Evolutionary conservation across 1,284 basidiomycete species (phyloP).

Genomic region (Marasmius fiardii): DNA sequence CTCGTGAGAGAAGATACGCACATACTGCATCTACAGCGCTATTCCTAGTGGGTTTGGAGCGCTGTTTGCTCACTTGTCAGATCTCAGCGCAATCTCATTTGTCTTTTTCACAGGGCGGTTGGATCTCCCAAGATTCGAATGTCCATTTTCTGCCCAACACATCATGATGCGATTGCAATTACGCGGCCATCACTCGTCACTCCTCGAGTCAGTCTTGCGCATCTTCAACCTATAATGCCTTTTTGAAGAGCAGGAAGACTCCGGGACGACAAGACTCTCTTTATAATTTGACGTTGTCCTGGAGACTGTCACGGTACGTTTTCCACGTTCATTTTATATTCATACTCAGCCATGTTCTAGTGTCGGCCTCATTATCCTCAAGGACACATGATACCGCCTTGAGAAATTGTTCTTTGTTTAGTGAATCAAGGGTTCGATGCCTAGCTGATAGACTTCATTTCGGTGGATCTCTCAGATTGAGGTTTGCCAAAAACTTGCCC

Average conservation of each 20-base stretch:
- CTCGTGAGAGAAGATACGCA: background rate
- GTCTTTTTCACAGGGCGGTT: background rate
- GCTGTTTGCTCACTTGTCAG: background rate
- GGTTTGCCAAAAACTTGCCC: background rate
- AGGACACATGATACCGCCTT: background rate
- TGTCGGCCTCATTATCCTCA: background rate
- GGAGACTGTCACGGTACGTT: too few relatives aligned
- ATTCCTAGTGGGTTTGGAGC: background rate
- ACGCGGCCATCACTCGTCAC: background rate
- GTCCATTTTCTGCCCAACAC: too few relatives aligned
- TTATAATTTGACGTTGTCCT: too few relatives aligned
- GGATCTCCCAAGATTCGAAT: background rate
- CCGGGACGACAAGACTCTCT: too few relatives aligned
- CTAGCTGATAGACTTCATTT: background rate
- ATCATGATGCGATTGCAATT: too few relatives aligned
- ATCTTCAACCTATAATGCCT: background rate
- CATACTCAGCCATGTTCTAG: background rate
- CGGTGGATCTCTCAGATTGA: background rate
- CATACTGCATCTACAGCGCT: too few relatives aligned
- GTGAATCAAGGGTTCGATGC: background rate
- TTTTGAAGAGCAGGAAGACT: too few relatives aligned
- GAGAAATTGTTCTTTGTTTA: background rate
- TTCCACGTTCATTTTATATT: conserved; percentile 40
- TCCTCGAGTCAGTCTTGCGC: background rate
- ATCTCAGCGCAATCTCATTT: background rate